phyloP scores from a whole-genome alignment of 129 eudicot genomes.

The Pulicaria dysenterica region DNA sequence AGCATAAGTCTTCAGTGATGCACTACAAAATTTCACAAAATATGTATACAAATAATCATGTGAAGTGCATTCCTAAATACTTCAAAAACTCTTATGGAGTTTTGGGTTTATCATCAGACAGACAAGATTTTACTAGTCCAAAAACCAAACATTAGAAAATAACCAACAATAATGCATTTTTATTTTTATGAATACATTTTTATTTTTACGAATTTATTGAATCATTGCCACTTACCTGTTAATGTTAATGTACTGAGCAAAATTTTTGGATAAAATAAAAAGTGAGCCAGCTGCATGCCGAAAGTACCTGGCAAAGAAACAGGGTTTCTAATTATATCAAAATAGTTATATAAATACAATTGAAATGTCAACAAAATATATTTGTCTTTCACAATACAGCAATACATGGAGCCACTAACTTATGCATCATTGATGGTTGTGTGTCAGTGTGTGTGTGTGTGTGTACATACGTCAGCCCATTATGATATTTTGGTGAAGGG shows the following conservation, averaged over 20 bases:
- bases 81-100: too few species aligned
- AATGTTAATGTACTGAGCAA: constrained; percentile 70
- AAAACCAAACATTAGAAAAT: neutral
- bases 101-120: neutral
- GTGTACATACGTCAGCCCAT: neutral
- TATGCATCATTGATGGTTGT: too few species aligned
- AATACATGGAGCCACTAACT: too few species aligned
- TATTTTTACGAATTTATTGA: neutral
- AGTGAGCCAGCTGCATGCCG: constrained; percentile 72
- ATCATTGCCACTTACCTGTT: constrained; percentile 51
- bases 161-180: too few species aligned
- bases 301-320: constrained; percentile 65
- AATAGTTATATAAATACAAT: neutral
- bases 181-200: neutral
- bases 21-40: constrained; percentile 35
- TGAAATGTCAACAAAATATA: too few species aligned
- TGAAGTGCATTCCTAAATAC: too few species aligned
- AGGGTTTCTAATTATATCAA: neutral
- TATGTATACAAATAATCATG: too few species aligned
- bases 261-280: constrained; percentile 52
- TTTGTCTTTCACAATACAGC: too few species aligned
- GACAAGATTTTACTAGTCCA: constrained; percentile 9
- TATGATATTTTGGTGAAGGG: neutral
- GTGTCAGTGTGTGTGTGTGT: neutral
- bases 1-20: constrained; percentile 79